Conservation (phyloP, 371 early-diverging fungal species). For the Mortierella sp. region DNA sequence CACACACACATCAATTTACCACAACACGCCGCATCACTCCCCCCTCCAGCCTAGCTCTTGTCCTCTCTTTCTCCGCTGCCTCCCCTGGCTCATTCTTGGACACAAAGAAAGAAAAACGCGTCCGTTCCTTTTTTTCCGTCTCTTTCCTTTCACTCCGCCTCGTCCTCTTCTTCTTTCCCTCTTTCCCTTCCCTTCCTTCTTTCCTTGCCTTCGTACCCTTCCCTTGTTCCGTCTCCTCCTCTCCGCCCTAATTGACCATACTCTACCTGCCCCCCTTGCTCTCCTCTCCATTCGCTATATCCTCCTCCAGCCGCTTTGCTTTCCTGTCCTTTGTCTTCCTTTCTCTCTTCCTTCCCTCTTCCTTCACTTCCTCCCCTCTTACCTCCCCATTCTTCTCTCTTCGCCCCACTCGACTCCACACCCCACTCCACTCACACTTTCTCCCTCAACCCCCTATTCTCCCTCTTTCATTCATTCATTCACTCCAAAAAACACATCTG, state of each 20-base stretch:
- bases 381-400: neutral
- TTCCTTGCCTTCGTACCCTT: neutral
- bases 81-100: neutral
- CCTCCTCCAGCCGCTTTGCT: neutral
- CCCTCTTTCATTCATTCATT: neutral
- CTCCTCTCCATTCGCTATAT: neutral
- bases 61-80: neutral
- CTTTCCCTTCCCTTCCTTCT: neutral
- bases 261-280: constrained; percentile 4
- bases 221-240: neutral
- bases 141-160: neutral
- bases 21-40: neutral
- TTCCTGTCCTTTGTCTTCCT: neutral
- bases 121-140: neutral
- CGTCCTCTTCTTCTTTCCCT: neutral
- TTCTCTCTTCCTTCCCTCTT: neutral
- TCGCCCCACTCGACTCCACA: neutral
- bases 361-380: neutral
- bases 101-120: neutral
- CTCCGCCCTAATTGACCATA: neutral
- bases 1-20: neutral
- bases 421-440: neutral
- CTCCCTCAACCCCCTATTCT: neutral
- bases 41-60: neutral
- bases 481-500: neutral